These are phyloP conservation scores for Mikania micrantha DNA, from an alignment of 129 eudicot species.

Conservation along the genomic window DNA sequence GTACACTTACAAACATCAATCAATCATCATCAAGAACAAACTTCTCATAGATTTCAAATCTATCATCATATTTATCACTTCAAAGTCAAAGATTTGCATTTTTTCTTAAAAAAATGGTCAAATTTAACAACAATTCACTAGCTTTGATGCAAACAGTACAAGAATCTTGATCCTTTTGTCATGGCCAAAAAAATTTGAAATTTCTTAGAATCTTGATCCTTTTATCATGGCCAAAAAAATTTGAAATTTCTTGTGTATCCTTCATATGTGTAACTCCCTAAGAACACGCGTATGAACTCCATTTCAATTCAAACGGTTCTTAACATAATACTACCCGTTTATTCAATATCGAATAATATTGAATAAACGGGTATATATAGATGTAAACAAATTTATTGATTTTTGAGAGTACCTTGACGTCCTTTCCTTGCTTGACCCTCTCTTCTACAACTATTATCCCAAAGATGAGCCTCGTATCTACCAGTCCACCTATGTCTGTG, in stretches of 20 bases:
- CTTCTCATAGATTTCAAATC: constrained; percentile 27
- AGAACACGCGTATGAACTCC: background rate
- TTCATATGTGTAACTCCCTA: background rate
- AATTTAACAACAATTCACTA: background rate
- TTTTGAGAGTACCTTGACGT: constrained; percentile 75
- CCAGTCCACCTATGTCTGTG: constrained; percentile 99
- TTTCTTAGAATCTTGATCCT: too few species aligned
- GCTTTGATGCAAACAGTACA: background rate
- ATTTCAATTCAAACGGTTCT: too few species aligned
- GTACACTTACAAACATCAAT: constrained; percentile 37
- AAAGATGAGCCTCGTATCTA: constrained; percentile 98
- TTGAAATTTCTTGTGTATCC: too few species aligned
- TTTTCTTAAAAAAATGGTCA: background rate
- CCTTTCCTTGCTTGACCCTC: constrained; percentile 99
- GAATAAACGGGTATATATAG: too few species aligned
- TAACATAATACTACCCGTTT: too few species aligned
- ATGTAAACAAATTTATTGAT: background rate
- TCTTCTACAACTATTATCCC: constrained; percentile 99
- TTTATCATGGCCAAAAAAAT: too few species aligned
- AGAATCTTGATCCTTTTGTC: background rate
- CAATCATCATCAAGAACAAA: constrained; percentile 58
- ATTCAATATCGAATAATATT: too few species aligned
- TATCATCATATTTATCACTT: constrained; percentile 8
- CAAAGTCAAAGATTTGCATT: background rate
- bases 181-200: too few species aligned